Base-by-base conservation (phyloP, 2,329 filamentous ascomycete species). In the Sarocladium kiliense region DNA sequence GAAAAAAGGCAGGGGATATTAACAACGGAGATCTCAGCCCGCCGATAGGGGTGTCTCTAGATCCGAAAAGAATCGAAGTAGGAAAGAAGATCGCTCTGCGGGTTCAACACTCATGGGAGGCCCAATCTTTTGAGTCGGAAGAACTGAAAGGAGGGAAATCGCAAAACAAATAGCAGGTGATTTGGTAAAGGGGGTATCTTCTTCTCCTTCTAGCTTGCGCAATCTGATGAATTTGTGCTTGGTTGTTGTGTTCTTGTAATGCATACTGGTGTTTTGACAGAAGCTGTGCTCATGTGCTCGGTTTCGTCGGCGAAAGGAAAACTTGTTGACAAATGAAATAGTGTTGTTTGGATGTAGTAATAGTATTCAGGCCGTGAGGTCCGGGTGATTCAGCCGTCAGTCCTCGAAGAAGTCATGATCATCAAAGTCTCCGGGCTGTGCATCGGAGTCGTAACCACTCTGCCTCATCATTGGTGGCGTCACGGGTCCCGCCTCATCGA, bases 381-480 rank as follows among this genome's bases (percentile, higher is more conserved):
- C 36, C 27, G n/a, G 6, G 21, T 5, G 21, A 3, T 6, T 7
- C 5, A 21, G 23, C 18, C 16, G 7, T 49, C 16, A 71, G 58
- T 75, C 72, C 62, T 81, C 78, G 61, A 81, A 82, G 69, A 83
- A 83, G 55, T 78, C 79, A 32, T 80, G 76, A 65, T 84, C 80
- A 62, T 84, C 80, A 68, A 82, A 82, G 54, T 81, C 78, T 56
- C 77, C 81, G 2, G 78, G 75, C 36, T 77, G 77, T 6, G 84
- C 84, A 65, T 87, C 83, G 27, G 75, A 75, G 64, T 87, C 84
- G 65, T 86, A 87, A 30, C 74, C 75, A 57, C 75, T 77, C 32
- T 76, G 68, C 32, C 74, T 74, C 78, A 84, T 81, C 79, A 86
- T 85, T 0, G 81, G 81, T 26, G 84, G 82, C 55, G 84, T 86